A percentile compares a stretch with the other conserved stretches of the same genome.
Evolutionary conservation across 139 green algal species (phyloP).

Genomic region (Volvox reticuliferus): DNA sequence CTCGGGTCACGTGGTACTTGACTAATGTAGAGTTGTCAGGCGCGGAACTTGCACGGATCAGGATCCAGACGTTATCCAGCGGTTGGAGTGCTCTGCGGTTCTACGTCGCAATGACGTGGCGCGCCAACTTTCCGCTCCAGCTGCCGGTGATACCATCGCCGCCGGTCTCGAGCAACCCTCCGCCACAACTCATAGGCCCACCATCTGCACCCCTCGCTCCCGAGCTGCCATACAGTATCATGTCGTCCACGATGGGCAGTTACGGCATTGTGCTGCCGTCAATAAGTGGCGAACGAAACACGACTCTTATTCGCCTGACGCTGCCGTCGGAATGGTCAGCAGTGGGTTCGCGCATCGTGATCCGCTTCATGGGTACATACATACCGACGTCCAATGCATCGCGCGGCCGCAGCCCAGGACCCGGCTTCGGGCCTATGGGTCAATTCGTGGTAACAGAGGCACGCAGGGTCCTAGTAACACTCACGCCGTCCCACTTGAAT

Average conservation of each 20-base stretch:
- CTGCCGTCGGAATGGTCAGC: neutral
- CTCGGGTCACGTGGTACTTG: slow-evolving; percentile 24
- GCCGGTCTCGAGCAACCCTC: neutral
- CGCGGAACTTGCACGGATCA: neutral
- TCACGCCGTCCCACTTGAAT: neutral
- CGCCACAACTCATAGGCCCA: neutral
- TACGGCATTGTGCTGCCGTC: slow-evolving; percentile 7
- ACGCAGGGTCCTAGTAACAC: neutral
- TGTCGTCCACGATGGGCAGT: neutral
- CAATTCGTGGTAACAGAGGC: neutral
- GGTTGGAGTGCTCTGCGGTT: slow-evolving; percentile 17
- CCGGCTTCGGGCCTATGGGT: neutral
- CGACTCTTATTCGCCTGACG: neutral
- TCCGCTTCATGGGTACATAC: neutral
- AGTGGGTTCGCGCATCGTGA: neutral
- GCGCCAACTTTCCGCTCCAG: neutral
- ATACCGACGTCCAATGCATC: neutral
- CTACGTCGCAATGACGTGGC: neutral
- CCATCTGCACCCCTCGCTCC: neutral
- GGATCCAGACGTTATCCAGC: neutral
- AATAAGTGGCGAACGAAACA: neutral
- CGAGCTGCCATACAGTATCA: neutral
- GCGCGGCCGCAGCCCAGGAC: neutral
- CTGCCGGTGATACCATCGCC: neutral
- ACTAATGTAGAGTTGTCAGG: slow-evolving; percentile 3